Conservation (phyloP, 148 eudicot genomes). For the Fagopyrum homotropicum region DNA sequence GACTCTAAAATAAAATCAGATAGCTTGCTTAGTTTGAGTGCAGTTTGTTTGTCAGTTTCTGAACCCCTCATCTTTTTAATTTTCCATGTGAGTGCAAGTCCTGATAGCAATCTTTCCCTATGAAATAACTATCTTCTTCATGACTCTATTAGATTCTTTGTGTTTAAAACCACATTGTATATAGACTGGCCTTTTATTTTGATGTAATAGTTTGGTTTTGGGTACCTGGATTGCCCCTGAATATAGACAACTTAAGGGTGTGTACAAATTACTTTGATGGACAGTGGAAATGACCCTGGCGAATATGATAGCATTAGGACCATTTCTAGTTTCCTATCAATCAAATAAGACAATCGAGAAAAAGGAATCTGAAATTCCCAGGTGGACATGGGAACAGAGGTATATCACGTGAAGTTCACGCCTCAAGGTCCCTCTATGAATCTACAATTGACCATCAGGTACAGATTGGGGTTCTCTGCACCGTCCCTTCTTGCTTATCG, state of each 20-base stretch:
- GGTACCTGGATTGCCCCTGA: too few relatives aligned
- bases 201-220: neutral
- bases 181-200: neutral
- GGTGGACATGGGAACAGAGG: neutral
- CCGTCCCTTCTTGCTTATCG: neutral
- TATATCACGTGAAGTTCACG: neutral
- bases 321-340: neutral
- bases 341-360: neutral
- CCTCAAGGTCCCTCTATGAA: neutral
- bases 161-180: neutral
- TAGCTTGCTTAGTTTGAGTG: neutral
- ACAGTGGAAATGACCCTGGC: neutral
- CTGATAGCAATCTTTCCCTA: neutral
- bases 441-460: neutral
- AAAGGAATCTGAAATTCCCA: neutral
- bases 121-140: neutral
- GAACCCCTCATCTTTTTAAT: neutral
- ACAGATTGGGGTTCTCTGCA: neutral
- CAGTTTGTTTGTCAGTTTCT: neutral
- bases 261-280: neutral
- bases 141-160: neutral
- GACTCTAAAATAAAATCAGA: neutral
- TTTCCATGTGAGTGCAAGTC: too few relatives aligned
- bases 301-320: neutral
- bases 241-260: neutral